A percentile compares a stretch with the other conserved stretches of the same genome.
These are phyloP conservation scores for Globisporangium lucens DNA, from an alignment of 352 stramenopile species.

Conservation along the genomic window DNA sequence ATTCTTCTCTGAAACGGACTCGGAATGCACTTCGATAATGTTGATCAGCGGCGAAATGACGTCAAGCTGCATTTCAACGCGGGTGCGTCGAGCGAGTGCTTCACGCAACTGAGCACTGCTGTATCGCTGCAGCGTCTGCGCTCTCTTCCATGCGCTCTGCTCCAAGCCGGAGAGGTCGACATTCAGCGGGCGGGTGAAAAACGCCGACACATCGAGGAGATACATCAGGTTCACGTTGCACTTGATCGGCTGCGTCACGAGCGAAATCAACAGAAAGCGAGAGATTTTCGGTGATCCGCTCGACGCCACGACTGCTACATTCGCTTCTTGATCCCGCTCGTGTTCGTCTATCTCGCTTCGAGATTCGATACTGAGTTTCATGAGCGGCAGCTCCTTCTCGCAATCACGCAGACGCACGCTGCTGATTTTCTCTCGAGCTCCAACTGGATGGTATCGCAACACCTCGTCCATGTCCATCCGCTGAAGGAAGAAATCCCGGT, in stretches of 20 bases:
- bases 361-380: conserved; percentile 64
- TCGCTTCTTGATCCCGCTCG: conserved; percentile 15
- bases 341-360: conserved; percentile 18
- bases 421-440: conserved; percentile 65
- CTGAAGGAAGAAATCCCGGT: conserved; percentile 58
- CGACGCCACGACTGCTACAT: conserved; percentile 8
- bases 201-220: conserved; percentile 55
- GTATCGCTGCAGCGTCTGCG: conserved; percentile 73
- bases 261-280: conserved; percentile 46
- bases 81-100: conserved; percentile 64
- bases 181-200: conserved; percentile 70
- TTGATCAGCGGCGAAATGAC: conserved; percentile 81
- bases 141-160: conserved; percentile 67
- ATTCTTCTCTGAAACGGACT: conserved; percentile 19
- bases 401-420: conserved; percentile 66
- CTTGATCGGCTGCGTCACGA: conserved; percentile 81
- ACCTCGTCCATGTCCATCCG: conserved; percentile 77
- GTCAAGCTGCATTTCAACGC: conserved; percentile 70
- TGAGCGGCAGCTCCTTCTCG: conserved; percentile 62
- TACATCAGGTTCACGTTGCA: conserved; percentile 78
- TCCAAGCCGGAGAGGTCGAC: conserved; percentile 76
- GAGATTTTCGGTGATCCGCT: conserved; percentile 6
- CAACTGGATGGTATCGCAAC: conserved; percentile 55
- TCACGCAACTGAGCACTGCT: conserved; percentile 72
- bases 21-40: conserved; percentile 48